These are phyloP conservation scores for Sporothrix pseudoabietina DNA, from an alignment of 2,329 filamentous ascomycete genomes.

Conservation along the genomic window DNA sequence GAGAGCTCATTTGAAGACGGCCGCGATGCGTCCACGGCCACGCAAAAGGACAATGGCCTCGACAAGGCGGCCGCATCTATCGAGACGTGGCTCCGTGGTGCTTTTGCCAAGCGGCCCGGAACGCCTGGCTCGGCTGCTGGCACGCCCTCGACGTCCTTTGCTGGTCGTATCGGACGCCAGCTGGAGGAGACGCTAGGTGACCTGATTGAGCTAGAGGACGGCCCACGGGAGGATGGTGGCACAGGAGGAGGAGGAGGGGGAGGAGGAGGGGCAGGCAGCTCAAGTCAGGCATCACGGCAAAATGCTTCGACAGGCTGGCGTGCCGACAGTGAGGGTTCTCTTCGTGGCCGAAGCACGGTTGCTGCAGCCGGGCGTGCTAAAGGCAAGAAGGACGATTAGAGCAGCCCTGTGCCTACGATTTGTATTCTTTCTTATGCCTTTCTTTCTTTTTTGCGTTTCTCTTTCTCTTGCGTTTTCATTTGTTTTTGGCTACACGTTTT, in stretches of 20 bases:
- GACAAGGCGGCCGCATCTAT: constrained; percentile 86
- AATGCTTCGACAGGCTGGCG: constrained; percentile 42
- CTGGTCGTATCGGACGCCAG: constrained; percentile 29
- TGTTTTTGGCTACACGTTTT: constrained; percentile 18
- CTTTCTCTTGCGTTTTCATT: not conserved
- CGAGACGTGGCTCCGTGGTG: constrained; percentile 86
- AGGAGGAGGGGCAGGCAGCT: constrained; percentile 30
- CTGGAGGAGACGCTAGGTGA: constrained; percentile 55
- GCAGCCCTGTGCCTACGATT: not conserved
- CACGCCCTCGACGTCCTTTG: constrained; percentile 31
- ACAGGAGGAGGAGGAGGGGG: not conserved
- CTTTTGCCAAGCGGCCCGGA: constrained; percentile 56
- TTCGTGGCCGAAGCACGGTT: constrained; percentile 44
- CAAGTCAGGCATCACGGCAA: constrained; percentile 15
- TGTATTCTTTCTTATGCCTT: constrained; percentile 12
- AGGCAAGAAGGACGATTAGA: constrained; percentile 52
- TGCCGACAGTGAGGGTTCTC: constrained; percentile 44
- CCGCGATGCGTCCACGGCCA: constrained; percentile 44
- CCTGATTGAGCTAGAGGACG: constrained; percentile 71
- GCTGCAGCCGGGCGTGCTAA: constrained; percentile 40
- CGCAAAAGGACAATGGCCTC: constrained; percentile 58
- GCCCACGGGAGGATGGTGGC: constrained; percentile 56
- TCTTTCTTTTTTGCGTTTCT: not conserved
- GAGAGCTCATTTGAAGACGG: constrained; percentile 54
- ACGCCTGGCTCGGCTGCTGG: constrained; percentile 30